Evolutionary conservation across 768 basidiomycete genomes (phyloP), one percentile per base, ranked within the genome.

Genomic region (Agrocybe praecox): DNA sequence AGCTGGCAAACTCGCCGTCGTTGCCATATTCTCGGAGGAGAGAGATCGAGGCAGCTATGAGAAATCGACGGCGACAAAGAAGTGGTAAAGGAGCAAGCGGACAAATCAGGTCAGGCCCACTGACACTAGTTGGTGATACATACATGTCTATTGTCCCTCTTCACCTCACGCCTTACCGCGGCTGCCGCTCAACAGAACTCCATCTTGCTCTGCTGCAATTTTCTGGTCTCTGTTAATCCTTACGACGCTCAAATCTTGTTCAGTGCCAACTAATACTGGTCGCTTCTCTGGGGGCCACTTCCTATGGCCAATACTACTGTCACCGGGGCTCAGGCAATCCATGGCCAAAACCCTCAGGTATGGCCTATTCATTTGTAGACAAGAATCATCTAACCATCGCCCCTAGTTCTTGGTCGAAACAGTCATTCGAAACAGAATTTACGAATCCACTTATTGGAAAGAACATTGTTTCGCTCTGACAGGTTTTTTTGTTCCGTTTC

Each of bases 401-500:
- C 8, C 58, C 46, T 69, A 97, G 94, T 92, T 83, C 72, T 78
- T 99, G 72, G 90, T 99, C 24, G 97, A 98, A 80, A 96, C 93
- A 34, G 92, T 98, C 60, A 96, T 98, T 62, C 87, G 97, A 52
- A 92, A 89, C 67, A 86, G 97, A 59, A 97, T 99, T 58, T 99
- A 96, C 79, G 96, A 98, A 71, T 90, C 91, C 0, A 72, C 80
- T 7, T 99, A 85, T 73, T 99, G 96, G 96, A 99, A 99, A 76
- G 96, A 99, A 69, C 94, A 97, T 63, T 99, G 96, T 69, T 99
- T 99, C 69, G 96, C 96, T 19, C 77, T 99, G 46, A 97, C 94
- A 58, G 94, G 94, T 92, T 49, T 81, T 26, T 22, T 45, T 29
- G 26, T 47, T 22, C n/a, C n/a, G 24, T 56, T 12, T 34, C 44